Evolutionary conservation across 192 early-diverging fungal species (phyloP).

Genomic region (Coemansia umbellata): DNA sequence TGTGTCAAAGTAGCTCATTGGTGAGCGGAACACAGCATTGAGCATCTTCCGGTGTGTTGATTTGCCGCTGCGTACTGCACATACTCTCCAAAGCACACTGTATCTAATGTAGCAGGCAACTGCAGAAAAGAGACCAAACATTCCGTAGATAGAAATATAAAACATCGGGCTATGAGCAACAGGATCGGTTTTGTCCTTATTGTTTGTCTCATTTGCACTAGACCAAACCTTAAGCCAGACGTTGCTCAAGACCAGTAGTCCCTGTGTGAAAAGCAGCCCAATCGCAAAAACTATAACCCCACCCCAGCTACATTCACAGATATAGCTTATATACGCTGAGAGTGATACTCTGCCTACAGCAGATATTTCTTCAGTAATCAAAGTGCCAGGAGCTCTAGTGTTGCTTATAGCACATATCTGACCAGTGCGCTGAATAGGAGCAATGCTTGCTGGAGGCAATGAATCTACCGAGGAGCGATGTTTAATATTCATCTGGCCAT

Average conservation of each 20-base stretch:
- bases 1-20: slow-evolving; percentile 63
- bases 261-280: slow-evolving; percentile 56
- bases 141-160: slow-evolving; percentile 57
- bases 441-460: slow-evolving; percentile 53
- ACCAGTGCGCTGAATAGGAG: slow-evolving; percentile 29
- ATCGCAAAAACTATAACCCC: slow-evolving; percentile 57
- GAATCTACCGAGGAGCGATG: slow-evolving; percentile 39
- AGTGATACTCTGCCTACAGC: slow-evolving; percentile 71
- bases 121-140: slow-evolving; percentile 42
- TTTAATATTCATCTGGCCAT: not conserved
- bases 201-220: slow-evolving; percentile 51
- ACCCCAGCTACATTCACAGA: slow-evolving; percentile 64
- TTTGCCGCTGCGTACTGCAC: slow-evolving; percentile 75
- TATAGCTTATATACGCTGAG: slow-evolving; percentile 75
- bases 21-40: slow-evolving; percentile 62
- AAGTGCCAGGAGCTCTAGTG: not conserved
- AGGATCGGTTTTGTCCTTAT: slow-evolving; percentile 2
- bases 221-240: slow-evolving; percentile 73
- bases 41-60: slow-evolving; percentile 73
- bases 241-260: slow-evolving; percentile 54
- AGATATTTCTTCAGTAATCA: slow-evolving; percentile 76
- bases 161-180: slow-evolving; percentile 44
- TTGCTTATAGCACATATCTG: not conserved
- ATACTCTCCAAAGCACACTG: slow-evolving; percentile 72
- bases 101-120: slow-evolving; percentile 62